Percentiles rank a stretch among this genome's conserved stretches.
Conservation (phyloP, 176 grass and related monocot species). For the Areca catechu region DNA sequence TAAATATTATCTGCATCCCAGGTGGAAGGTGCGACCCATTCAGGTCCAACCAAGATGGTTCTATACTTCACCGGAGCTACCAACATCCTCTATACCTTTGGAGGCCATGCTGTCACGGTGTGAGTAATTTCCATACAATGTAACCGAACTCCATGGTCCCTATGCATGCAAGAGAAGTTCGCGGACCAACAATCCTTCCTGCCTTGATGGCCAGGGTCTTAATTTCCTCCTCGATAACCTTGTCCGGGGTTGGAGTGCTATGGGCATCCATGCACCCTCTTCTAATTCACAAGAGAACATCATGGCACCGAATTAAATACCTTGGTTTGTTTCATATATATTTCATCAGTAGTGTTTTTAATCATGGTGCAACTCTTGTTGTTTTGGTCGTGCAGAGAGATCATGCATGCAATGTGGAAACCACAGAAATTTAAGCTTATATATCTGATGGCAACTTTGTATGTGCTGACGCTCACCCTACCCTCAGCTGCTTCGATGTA, state of each 20-base stretch:
- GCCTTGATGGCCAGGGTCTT: too few relatives aligned
- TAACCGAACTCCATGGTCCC: too few relatives aligned
- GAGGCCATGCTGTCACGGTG: conserved; percentile 98
- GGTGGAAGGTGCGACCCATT: conserved; percentile 65
- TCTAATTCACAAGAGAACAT: too few relatives aligned
- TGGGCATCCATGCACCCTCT: too few relatives aligned
- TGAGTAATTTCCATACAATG: conserved; percentile 22
- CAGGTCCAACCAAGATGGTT: conserved; percentile 77
- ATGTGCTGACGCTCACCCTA: conserved; percentile 86
- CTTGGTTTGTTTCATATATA: too few relatives aligned
- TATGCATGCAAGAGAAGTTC: too few relatives aligned
- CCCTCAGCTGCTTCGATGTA: conserved; percentile 88
- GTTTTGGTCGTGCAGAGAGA: conserved; percentile 43
- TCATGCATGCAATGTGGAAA: conserved; percentile 99
- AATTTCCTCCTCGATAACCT: too few relatives aligned
- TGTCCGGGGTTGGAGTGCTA: too few relatives aligned
- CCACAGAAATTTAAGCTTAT: conserved; percentile 91
- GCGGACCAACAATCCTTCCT: too few relatives aligned
- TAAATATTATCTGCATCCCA: not conserved
- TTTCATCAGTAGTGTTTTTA: too few relatives aligned
- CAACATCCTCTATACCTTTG: conserved; percentile 98
- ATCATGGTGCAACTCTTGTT: not conserved
- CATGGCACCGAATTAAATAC: too few relatives aligned
- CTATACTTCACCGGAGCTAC: conserved; percentile 97
- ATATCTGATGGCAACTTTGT: conserved; percentile 63